Base-by-base conservation (phyloP, 345 rosid genomes). In the Gynandropsis gynandra region DNA sequence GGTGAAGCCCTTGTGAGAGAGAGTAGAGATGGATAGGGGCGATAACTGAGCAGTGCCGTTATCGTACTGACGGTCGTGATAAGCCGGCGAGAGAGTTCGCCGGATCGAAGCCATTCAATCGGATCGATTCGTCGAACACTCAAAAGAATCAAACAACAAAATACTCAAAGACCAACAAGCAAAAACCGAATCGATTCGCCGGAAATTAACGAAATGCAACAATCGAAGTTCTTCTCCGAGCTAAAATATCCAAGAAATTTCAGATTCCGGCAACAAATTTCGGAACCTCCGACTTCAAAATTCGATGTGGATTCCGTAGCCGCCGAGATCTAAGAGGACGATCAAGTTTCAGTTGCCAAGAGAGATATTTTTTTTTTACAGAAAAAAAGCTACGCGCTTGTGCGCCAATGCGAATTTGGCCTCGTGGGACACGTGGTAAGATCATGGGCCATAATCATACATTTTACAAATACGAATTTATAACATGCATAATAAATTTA, bases 51-150 rank as follows among this genome's bases (percentile, higher is more conserved):
- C 60, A 15, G 64, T 72, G 10, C 87, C 85, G 56, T 74, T 77
- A 42, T 61, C 77, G 60, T 67, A 71, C 0, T 72, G 46, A 12
- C 90, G 90, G 62, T 83, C 85, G 50, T 63, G 83, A 61, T 67
- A 57, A 1, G 79, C 76, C 42, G 92, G 96, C 34, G 98, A 90
- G 45, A 84, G 83, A 49, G 96, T 80, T 59, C 98, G 81, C 48
- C 98, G 86, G 74, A 84, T 53, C 14, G 98, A 90, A 27, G 93
- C 95, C 98, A 87, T 87, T 47, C 29, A 52, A 68, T 56, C 40
- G 15, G 21, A 33, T 8, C 14, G 2, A 14, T 7, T 16, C 15
- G 2, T 51, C 60, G 57, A 62, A 42, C 48, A 48, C 29, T 13
- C 12, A 17, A 34, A 36, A 36, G 20, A 47, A 8, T 4, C 11